These are phyloP conservation scores for Nakazawaea siamensis DNA, from an alignment of 805 yeast genomes.

Conservation along the genomic window DNA sequence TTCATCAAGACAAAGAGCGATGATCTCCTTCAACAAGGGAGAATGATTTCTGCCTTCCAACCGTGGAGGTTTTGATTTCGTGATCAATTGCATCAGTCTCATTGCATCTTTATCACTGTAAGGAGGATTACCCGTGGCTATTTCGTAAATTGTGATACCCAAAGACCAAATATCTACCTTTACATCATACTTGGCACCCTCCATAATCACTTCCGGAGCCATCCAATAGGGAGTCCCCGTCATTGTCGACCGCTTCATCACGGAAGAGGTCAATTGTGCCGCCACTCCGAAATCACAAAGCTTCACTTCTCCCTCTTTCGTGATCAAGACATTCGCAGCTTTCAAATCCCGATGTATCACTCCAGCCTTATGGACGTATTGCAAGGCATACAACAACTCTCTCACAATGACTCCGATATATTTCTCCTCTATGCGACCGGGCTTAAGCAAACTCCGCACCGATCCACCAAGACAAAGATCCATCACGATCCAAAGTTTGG, in stretches of 20 bases:
- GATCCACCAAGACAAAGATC: slow-evolving; percentile 98
- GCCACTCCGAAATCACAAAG: slow-evolving; percentile 99
- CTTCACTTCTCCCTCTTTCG: slow-evolving; percentile 83
- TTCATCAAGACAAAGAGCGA: slow-evolving; percentile 90
- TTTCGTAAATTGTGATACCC: slow-evolving; percentile 90
- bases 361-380: slow-evolving; percentile 77
- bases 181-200: slow-evolving; percentile 78
- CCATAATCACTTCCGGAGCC: slow-evolving; percentile 98
- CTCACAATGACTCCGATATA: slow-evolving; percentile 78
- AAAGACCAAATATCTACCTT: slow-evolving; percentile 97
- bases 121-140: slow-evolving; percentile 97
- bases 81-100: slow-evolving; percentile 90
- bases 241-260: slow-evolving; percentile 82
- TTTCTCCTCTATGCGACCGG: slow-evolving; percentile 83
- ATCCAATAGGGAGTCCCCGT: slow-evolving; percentile 98
- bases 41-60: slow-evolving; percentile 86
- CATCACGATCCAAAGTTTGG: slow-evolving; percentile 96
- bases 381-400: slow-evolving; percentile 71
- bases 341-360: slow-evolving; percentile 95
- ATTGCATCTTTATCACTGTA: slow-evolving; percentile 91
- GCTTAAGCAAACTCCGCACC: slow-evolving; percentile 71
- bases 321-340: slow-evolving; percentile 89
- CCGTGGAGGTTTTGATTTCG: slow-evolving; percentile 90
- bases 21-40: slow-evolving; percentile 68
- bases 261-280: slow-evolving; percentile 74